Base-by-base conservation (phyloP, 1,284 basidiomycete genomes). In the Psilocybe mexicana region DNA sequence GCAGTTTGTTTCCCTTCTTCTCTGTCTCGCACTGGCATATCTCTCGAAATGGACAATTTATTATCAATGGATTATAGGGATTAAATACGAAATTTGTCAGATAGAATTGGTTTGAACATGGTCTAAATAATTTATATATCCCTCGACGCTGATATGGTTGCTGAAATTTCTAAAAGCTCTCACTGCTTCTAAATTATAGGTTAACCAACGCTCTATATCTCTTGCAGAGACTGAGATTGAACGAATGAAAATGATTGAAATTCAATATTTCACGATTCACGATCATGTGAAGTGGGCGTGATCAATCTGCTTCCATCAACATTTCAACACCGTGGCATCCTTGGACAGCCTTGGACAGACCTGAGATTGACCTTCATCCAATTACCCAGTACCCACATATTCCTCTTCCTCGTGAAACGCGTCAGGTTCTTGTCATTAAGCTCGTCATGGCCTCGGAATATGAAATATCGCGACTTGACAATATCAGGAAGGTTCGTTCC, bases 401-500 rank as follows among this genome's bases (percentile, higher is more conserved):
- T 33, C 8, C 30, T 33, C 30, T 33, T 33, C 8, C 30, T 33
- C 30, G 30, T 33, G 30, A 8, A 33, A 33, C 30, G 30, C 30
- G 30, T 33, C 8, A 33, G 4, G 4, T 4, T 33, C 30, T 33
- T 8, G 8, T 8, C 30, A 18, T 1, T 4, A 33, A 7, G 11
- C 43, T 18, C 25, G 6, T 5, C 12, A 44, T 44, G 25, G 28
- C 46, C 30, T 25, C 46, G 4, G 38, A 40, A 35, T 48, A 48
- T 35, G 46, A 48, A 23, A 55, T 54, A 38, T 49, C 24, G 24
- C 55, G 26, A 38, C 26, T 42, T 44, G 49, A 42, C 48, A 63
- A 61, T 23, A 61, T 59, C 23, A 46, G 36, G 54, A 59, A 53
- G 54, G 62, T 61, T 33, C 12, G 38, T 51, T 26, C 18, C 18